Base-by-base conservation (phyloP, 1,284 basidiomycete species). In the Ustanciosporium gigantosporum region DNA sequence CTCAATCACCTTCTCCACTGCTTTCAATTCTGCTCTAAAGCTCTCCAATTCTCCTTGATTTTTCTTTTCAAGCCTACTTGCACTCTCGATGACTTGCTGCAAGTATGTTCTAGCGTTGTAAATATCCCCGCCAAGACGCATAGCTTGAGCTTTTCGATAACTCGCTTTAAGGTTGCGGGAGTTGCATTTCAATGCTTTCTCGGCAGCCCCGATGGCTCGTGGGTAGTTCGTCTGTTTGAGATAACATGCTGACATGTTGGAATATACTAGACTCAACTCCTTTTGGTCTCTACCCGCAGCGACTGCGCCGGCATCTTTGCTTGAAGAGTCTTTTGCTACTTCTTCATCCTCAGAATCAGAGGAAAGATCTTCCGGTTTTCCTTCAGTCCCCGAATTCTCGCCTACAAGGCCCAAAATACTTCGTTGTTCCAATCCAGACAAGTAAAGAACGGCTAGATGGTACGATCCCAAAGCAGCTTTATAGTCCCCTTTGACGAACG, bases 191-290 rank as follows among this genome's bases (percentile, higher is more conserved):
- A 61, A n/a, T 4, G 25, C 25, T 34, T 55, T 56, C 3, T 56
- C 51, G 15, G 58, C 46, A 13, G 22, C n/a, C 16, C 39, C 22
- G 0, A 61, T 25, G 5, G 58, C 58, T 9, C 47, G 17, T 1
- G 9, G 5, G 23, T 38, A 61, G 3, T 47, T 46, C 0, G 25
- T 0, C 35, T 51, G 52, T 41, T 51, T 55, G n/a, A 61, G 36
- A n/a, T 51, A 56, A 44, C 43, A 46, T 7, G 44, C 47, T 15
- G 58, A 25, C 51, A 61, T 61, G 36, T 61, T 61, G 29, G 23
- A 27, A 23, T 61, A 42, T 4, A 61, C 52, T 5, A 32, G 3
- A 3, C 45, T 37, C 6, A 61, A 37, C 16, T 52, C 16, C 7
- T 48, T 52, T 16, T 59, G 27, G n/a, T 29, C 9, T n/a, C n/a